A percentile compares a stretch with the other conserved stretches of the same genome.
These are phyloP conservation scores for Trichosporon coremiiforme DNA, from an alignment of 1,284 basidiomycete genomes.

Conservation along the genomic window DNA sequence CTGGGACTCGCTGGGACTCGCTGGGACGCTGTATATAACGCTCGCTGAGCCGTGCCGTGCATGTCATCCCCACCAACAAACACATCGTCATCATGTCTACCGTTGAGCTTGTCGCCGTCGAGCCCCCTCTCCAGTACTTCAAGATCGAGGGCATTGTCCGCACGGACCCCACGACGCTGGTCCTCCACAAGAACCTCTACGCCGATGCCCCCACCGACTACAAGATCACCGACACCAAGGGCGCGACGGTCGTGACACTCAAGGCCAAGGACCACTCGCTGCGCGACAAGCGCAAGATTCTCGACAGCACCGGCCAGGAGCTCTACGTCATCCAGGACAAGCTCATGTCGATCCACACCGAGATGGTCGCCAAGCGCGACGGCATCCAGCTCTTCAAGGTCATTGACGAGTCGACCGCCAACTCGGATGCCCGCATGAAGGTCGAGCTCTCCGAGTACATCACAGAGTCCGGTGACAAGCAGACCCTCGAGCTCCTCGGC, in stretches of 20 bases:
- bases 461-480: not conserved
- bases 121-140: not conserved
- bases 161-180: not conserved
- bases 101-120: not conserved
- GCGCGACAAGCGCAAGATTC: not conserved
- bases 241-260: not conserved
- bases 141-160: not conserved
- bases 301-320: not conserved
- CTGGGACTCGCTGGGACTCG: too few relatives aligned
- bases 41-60: not conserved
- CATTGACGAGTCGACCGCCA: constrained; percentile 6
- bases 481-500: constrained; percentile 5
- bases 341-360: not conserved
- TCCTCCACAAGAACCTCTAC: constrained; percentile 16
- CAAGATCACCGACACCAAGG: not conserved
- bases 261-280: constrained; percentile 9
- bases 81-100: not conserved
- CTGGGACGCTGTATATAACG: not conserved
- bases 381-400: constrained; percentile 10
- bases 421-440: not conserved
- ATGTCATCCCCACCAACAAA: not conserved
- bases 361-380: constrained; percentile 5
- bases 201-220: constrained; percentile 7
- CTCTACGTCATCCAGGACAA: constrained; percentile 3
- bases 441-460: not conserved